phyloP scores from a whole-genome alignment of 2,329 filamentous ascomycete species.

The Pseudopyrenochaeta lycopersici region DNA sequence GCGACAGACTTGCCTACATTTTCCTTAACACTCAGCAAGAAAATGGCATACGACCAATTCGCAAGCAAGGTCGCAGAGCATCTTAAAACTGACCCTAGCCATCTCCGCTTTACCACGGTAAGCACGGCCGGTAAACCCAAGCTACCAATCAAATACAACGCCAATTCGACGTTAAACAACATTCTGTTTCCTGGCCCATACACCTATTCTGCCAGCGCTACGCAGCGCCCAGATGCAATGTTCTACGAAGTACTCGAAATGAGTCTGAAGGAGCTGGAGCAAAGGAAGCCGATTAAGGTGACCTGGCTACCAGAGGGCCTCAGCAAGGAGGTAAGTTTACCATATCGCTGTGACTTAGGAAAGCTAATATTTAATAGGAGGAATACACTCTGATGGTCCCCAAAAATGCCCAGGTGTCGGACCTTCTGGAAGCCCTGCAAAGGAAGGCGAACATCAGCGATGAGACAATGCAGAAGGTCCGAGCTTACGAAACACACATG shows the following conservation, averaged over 20 bases:
- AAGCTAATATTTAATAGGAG: constrained; percentile 64
- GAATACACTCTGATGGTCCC: constrained; percentile 83
- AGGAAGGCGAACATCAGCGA: constrained; percentile 83
- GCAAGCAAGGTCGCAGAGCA: constrained; percentile 83
- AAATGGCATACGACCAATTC: constrained; percentile 89
- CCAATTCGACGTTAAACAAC: constrained; percentile 74
- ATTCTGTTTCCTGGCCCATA: constrained; percentile 79
- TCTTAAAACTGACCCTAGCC: constrained; percentile 79
- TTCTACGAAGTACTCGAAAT: constrained; percentile 96
- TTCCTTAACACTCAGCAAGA: constrained; percentile 80
- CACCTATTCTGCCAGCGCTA: constrained; percentile 72
- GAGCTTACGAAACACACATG: constrained; percentile 83
- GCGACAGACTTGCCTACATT: constrained; percentile 72
- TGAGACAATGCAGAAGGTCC: constrained; percentile 76
- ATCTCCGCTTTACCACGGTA: constrained; percentile 91
- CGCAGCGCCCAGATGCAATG: constrained; percentile 77
- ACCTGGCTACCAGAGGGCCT: constrained; percentile 89
- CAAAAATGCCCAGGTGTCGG: constrained; percentile 82
- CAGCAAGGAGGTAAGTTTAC: constrained; percentile 77
- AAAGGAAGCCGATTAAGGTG: constrained; percentile 86
- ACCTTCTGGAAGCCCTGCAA: constrained; percentile 77
- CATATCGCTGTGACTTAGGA: not conserved
- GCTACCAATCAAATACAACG: constrained; percentile 76
- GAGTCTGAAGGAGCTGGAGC: constrained; percentile 90
- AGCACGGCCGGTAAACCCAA: constrained; percentile 83